Evolutionary conservation across 352 stramenopile species (phyloP).

Genomic region (Plasmopara muralis): DNA sequence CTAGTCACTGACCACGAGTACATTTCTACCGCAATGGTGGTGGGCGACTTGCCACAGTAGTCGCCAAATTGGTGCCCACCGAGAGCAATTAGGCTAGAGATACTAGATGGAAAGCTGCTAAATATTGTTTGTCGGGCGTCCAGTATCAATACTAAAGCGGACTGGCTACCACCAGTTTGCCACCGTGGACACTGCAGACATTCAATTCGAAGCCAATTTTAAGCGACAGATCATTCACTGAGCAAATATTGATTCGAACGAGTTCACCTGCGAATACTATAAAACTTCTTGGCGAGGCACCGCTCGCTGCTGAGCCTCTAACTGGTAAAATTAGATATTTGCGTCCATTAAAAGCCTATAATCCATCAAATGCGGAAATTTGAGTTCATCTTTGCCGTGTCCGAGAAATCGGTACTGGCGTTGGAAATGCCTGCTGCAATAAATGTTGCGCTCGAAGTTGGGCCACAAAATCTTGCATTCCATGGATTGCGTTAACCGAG

Average conservation of each 20-base stretch:
- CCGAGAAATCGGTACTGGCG: not conserved
- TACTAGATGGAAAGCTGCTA: conserved; percentile 35
- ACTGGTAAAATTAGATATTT: too few species aligned
- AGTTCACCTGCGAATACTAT: too few species aligned
- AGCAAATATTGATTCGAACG: too few species aligned
- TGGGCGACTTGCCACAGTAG: conserved; percentile 33
- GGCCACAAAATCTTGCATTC: conserved; percentile 32
- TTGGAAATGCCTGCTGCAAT: conserved; percentile 8
- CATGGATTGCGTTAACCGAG: conserved; percentile 26
- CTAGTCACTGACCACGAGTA: conserved; percentile 15
- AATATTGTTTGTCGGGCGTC: conserved; percentile 37
- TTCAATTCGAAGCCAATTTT: too few species aligned
- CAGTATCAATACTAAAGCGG: conserved; percentile 30
- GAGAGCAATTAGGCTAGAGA: conserved; percentile 32
- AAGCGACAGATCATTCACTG: too few species aligned
- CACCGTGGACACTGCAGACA: conserved; percentile 1
- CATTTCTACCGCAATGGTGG: conserved; percentile 34
- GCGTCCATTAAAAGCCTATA: too few species aligned
- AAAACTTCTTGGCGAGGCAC: too few species aligned
- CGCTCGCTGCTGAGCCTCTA: too few species aligned
- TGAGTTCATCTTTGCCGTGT: not conserved
- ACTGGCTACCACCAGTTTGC: conserved; percentile 1
- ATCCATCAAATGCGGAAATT: too few species aligned
- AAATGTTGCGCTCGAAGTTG: conserved; percentile 30
- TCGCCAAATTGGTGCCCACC: conserved; percentile 32